Percentiles rank a stretch among this genome's conserved stretches.
phyloP scores from a whole-genome alignment of 768 basidiomycete genomes.

The Tulasnella sp. region DNA sequence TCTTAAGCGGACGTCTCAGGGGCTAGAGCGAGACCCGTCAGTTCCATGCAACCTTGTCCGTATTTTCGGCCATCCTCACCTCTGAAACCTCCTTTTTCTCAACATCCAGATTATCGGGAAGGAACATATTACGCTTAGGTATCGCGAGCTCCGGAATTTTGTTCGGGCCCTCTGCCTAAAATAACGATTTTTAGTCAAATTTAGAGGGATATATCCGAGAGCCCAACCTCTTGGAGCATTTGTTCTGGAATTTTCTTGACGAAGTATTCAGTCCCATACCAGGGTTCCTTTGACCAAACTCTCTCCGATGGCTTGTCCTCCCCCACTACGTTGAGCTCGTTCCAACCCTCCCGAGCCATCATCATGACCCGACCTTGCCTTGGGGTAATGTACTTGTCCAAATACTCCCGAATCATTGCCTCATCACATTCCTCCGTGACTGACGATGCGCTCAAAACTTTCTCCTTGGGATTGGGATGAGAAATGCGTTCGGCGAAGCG shows the following conservation, averaged over 20 bases:
- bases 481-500: constrained; percentile 66
- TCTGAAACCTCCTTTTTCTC: constrained; percentile 60
- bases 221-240: constrained; percentile 56
- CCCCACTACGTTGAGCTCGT: constrained; percentile 35
- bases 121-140: constrained; percentile 82
- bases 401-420: constrained; percentile 50
- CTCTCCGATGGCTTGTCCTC: constrained; percentile 28
- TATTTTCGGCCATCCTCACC: constrained; percentile 36
- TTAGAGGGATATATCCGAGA: constrained; percentile 30
- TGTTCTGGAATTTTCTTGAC: constrained; percentile 45
- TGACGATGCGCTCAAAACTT: constrained; percentile 60
- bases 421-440: constrained; percentile 70
- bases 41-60: not conserved
- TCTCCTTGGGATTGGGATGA: constrained; percentile 73
- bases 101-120: constrained; percentile 79
- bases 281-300: constrained; percentile 70
- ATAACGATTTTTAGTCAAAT: constrained; percentile 11
- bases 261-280: constrained; percentile 85
- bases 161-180: constrained; percentile 56
- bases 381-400: constrained; percentile 41
- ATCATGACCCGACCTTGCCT: constrained; percentile 60
- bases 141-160: constrained; percentile 62
- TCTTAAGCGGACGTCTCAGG: constrained; percentile 60
- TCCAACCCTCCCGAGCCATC: constrained; percentile 62
- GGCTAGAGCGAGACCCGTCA: constrained; percentile 42